These are phyloP conservation scores for Tulasnella sp. DNA, from an alignment of 768 basidiomycete genomes.

Conservation along the genomic window DNA sequence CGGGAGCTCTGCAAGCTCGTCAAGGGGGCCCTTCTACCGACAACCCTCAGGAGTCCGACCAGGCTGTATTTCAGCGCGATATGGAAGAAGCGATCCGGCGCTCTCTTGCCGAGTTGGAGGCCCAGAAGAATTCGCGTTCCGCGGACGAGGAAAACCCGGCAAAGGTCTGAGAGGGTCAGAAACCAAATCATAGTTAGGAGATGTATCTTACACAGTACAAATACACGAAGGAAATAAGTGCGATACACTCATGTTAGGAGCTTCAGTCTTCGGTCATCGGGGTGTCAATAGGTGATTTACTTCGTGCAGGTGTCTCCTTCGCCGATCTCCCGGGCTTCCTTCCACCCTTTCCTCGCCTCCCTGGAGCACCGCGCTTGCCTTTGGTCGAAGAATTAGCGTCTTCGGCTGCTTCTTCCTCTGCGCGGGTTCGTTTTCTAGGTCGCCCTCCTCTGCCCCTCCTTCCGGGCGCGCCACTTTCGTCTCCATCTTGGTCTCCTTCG, in stretches of 20 bases:
- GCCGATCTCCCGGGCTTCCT: slow-evolving; percentile 8
- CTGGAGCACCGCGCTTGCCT: background rate
- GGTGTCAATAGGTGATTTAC: background rate
- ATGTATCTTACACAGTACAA: background rate
- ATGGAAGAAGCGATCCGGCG: slow-evolving; percentile 33
- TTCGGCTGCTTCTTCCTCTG: slow-evolving; percentile 26
- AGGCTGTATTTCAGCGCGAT: slow-evolving; percentile 27
- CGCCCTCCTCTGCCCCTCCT: slow-evolving; percentile 23
- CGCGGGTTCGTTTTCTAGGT: slow-evolving; percentile 11
- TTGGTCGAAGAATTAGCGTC: slow-evolving; percentile 21
- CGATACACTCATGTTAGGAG: background rate
- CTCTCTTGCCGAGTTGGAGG: slow-evolving; percentile 33
- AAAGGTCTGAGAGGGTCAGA: background rate
- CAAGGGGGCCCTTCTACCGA: slow-evolving; percentile 23
- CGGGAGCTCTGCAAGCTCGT: background rate
- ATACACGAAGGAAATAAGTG: background rate
- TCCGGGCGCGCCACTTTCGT: slow-evolving; percentile 17
- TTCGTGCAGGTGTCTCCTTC: slow-evolving; percentile 3
- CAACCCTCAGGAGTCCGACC: slow-evolving; percentile 20
- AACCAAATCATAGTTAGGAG: background rate
- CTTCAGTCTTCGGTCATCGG: slow-evolving; percentile 3
- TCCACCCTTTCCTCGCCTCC: slow-evolving; percentile 8
- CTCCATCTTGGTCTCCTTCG: slow-evolving; percentile 43
- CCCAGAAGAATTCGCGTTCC: background rate
- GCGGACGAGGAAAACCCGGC: background rate